These are phyloP conservation scores for Thraustochytrium sp. DNA, from an alignment of 352 stramenopile species.

Conservation along the genomic window DNA sequence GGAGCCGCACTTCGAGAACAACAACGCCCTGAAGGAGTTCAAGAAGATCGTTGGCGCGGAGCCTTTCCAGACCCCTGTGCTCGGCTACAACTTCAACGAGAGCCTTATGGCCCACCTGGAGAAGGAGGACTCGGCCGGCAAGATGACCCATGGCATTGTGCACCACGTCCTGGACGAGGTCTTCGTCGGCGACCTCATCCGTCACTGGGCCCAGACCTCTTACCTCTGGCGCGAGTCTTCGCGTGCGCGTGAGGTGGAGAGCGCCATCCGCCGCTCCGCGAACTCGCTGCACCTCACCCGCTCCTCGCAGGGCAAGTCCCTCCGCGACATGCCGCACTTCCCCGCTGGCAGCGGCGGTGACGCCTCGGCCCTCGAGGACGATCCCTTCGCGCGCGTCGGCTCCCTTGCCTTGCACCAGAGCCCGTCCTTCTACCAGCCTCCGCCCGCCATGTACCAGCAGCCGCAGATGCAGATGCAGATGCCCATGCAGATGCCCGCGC, in stretches of 20 bases:
- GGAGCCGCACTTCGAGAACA: not conserved
- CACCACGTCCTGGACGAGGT: constrained; percentile 24
- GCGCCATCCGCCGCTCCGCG: not conserved
- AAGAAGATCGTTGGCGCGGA: constrained; percentile 32
- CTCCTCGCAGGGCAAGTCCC: not conserved
- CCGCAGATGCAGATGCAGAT: not conserved
- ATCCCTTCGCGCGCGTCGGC: not conserved
- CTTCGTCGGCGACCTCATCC: constrained; percentile 1
- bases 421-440: not conserved
- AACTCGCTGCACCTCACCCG: constrained; percentile 7
- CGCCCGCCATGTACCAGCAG: not conserved
- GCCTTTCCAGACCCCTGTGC: constrained; percentile 8
- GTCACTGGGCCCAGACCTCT: constrained; percentile 11
- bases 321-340: constrained; percentile 4
- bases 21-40: constrained; percentile 33
- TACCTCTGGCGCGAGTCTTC: constrained; percentile 28
- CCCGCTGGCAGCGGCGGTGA: not conserved
- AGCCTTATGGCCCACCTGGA: not conserved
- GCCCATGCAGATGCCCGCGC: not conserved
- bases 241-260: constrained; percentile 1
- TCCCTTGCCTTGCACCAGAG: not conserved
- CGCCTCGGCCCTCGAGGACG: not conserved
- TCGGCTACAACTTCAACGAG: constrained; percentile 31
- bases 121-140: not conserved
- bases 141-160: constrained; percentile 11